Base-by-base conservation (phyloP, 305 asterid genomes). In the Andrographis paniculata region DNA sequence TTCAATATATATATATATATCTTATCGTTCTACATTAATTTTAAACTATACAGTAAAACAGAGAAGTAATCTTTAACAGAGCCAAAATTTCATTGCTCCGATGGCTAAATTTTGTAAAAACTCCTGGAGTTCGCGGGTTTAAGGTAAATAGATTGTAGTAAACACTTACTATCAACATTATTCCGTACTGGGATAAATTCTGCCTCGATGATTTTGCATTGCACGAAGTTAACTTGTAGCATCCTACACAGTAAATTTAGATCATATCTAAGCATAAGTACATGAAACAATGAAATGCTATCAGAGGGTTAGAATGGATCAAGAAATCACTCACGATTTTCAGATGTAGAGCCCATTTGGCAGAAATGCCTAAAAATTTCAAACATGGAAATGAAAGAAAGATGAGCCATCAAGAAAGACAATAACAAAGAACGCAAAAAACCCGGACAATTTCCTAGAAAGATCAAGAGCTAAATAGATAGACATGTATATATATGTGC, bases 101-200 rank as follows among this genome's bases (percentile, higher is more conserved):
- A 27, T 10, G 36, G 39, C 22, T 14, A 6, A 42, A 35, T 16
- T 35, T 3, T 24, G 1, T 15, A 13, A 19, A 17, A 52, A 8
- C 20, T n/a, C n/a, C 2, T 19, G 33, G 20, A 1, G n/a, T 20
- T 0, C 10, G 10, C 9, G 16, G 47, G 16, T 33, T 4, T 9
- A 2, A 30, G 21, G 10, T 45, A 22, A 3, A 15, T 16, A 14
- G 20, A 12, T 17, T n/a, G 35, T 20, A 20, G 30, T 21, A 49
- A 50, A 50, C 52, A 71, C 96, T 79, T 74, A 86, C 96, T 58
- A 82, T 77, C 60, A 82, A 67, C 72, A 79, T 47, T 22, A 70
- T 13, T 15, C 96, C 96, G 33, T 82, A 82, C 48, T 61, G 79
- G 21, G 87, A 82, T 61, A 82, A 79, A 58, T 86, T 79, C 72